Conservation (phyloP, 495 filamentous ascomycete species). For the Penicillium psychrofluorescens region DNA sequence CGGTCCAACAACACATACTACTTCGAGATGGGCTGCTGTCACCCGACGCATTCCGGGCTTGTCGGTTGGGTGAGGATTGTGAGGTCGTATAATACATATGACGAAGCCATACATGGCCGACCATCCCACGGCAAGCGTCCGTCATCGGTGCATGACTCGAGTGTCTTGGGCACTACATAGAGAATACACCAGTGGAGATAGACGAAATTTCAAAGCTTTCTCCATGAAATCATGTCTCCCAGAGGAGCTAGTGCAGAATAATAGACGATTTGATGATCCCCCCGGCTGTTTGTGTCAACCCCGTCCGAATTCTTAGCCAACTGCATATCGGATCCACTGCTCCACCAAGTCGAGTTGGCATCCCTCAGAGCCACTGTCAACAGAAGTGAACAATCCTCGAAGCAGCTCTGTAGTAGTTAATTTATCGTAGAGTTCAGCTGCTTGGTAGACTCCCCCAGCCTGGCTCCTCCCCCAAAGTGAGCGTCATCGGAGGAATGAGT, state of each 20-base stretch:
- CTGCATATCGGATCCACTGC: constrained; percentile 24
- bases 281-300: neutral
- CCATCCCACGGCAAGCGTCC: too few relatives aligned
- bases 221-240: neutral
- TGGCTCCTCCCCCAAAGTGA: neutral
- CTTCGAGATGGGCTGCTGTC: neutral
- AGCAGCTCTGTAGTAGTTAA: too few relatives aligned
- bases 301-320: constrained; percentile 9
- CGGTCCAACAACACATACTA: neutral
- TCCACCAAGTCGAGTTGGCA: constrained; percentile 11
- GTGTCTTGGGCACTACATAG: too few relatives aligned
- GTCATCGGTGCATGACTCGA: too few relatives aligned
- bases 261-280: too few relatives aligned
- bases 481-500: constrained; percentile 4
- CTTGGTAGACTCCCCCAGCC: constrained; percentile 9
- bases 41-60: neutral
- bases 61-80: neutral
- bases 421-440: constrained; percentile 5
- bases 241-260: neutral
- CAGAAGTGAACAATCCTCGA: neutral
- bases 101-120: too few relatives aligned
- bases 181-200: too few relatives aligned
- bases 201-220: too few relatives aligned
- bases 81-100: too few relatives aligned
- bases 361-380: neutral